phyloP scores from a whole-genome alignment of 1,139 yeast genomes.

The Pneumocystis murina region DNA sequence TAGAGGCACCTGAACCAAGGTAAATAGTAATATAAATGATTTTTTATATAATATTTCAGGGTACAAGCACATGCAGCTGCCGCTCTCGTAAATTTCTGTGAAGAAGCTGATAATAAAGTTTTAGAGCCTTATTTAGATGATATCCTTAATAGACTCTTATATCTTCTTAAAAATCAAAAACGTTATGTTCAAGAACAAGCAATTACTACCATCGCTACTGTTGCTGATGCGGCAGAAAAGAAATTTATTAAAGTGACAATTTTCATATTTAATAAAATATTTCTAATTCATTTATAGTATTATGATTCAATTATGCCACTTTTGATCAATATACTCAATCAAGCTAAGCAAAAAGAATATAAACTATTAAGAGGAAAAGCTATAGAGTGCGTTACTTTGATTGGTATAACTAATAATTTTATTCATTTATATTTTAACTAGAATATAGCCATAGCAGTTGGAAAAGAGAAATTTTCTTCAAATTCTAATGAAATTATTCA shows the following conservation, averaged over 20 bases:
- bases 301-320: constrained; percentile 92
- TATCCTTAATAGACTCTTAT: constrained; percentile 56
- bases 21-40: neutral
- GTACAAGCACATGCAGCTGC: constrained; percentile 99
- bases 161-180: constrained; percentile 67
- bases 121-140: constrained; percentile 83
- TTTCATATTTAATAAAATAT: neutral
- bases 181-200: constrained; percentile 95
- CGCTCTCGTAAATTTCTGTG: constrained; percentile 87
- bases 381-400: constrained; percentile 85
- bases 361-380: constrained; percentile 80
- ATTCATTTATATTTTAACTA: neutral
- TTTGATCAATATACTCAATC: constrained; percentile 56
- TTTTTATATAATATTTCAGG: constrained; percentile 24
- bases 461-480: constrained; percentile 71
- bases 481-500: constrained; percentile 63
- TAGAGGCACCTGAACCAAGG: constrained; percentile 15
- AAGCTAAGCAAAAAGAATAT: constrained; percentile 60
- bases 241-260: constrained; percentile 41
- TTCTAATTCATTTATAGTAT: constrained; percentile 31
- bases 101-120: constrained; percentile 73
- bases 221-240: constrained; percentile 93
- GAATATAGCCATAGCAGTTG: constrained; percentile 69
- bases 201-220: constrained; percentile 86
- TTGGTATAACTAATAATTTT: constrained; percentile 20